Conservation (phyloP, 805 yeast species). For the Pichia nakasei region DNA sequence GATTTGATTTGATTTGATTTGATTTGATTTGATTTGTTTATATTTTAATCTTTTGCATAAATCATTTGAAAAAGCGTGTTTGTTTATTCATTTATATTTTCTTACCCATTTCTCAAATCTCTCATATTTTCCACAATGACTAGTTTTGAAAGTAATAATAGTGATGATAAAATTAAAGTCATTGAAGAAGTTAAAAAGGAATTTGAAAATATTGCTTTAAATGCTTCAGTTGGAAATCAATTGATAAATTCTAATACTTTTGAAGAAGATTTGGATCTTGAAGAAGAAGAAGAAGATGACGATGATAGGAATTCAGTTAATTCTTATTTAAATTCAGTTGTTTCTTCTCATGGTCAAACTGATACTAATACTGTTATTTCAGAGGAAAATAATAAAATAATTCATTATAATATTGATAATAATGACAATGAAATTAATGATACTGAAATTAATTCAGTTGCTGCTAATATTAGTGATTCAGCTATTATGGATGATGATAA, state of each 20-base stretch:
- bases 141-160: background rate
- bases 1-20: too few species aligned
- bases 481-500: background rate
- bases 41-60: too few species aligned
- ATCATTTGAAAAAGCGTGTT: too few species aligned
- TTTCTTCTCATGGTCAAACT: background rate
- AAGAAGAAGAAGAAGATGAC: background rate
- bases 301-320: background rate
- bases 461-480: background rate
- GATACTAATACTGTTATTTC: background rate
- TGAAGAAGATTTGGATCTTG: background rate
- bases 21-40: too few species aligned
- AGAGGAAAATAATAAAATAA: background rate
- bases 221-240: constrained; percentile 2
- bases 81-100: too few species aligned
- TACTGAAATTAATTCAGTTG: background rate
- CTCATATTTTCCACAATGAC: background rate
- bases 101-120: too few species aligned
- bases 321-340: background rate
- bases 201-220: constrained; percentile 1
- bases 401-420: background rate
- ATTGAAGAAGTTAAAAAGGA: background rate
- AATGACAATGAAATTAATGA: background rate
- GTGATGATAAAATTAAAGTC: background rate
- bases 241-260: background rate